Percentiles rank a stretch among this genome's conserved stretches.
Conservation (phyloP, 2,329 filamentous ascomycete species). For the Ceratocystis cacaofunesta region DNA sequence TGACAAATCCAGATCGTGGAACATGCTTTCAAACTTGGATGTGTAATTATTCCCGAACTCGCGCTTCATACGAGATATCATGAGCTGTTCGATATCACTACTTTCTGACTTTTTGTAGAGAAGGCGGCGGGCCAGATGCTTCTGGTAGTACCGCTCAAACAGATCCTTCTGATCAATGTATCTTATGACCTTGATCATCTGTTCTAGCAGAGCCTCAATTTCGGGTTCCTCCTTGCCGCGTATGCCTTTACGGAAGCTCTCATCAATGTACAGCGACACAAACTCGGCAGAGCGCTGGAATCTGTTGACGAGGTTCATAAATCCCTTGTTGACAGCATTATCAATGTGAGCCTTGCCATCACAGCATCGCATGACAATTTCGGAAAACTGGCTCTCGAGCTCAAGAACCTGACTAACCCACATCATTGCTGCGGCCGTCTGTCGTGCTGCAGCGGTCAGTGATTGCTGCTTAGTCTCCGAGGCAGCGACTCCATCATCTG, state of each 20-base stretch:
- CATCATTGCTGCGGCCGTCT: slow-evolving; percentile 74
- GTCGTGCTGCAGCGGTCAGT: slow-evolving; percentile 45
- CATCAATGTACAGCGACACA: slow-evolving; percentile 91
- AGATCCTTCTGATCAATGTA: slow-evolving; percentile 87
- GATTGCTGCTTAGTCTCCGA: slow-evolving; percentile 18
- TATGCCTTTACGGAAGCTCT: slow-evolving; percentile 86
- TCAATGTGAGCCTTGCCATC: slow-evolving; percentile 61
- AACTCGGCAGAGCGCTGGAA: slow-evolving; percentile 78
- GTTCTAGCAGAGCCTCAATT: slow-evolving; percentile 70
- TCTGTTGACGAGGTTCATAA: slow-evolving; percentile 85
- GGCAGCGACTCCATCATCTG: slow-evolving; percentile 28
- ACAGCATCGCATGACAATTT: slow-evolving; percentile 60
- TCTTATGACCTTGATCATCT: slow-evolving; percentile 72
- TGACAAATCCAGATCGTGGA: slow-evolving; percentile 85
- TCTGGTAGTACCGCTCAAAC: slow-evolving; percentile 96
- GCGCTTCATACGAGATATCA: slow-evolving; percentile 94
- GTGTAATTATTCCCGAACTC: slow-evolving; percentile 93
- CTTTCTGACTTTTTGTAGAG: slow-evolving; percentile 81
- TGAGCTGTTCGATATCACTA: slow-evolving; percentile 83
- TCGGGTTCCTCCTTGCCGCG: slow-evolving; percentile 83
- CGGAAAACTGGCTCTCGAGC: slow-evolving; percentile 82
- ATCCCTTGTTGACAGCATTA: slow-evolving; percentile 70
- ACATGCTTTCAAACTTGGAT: slow-evolving; percentile 87
- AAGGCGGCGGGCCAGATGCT: slow-evolving; percentile 76
- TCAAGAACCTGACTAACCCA: slow-evolving; percentile 87